Percentiles rank a stretch among this genome's conserved stretches.
Evolutionary conservation across 176 grass and related monocot species (phyloP).

Genomic region (Thalia dealbata): DNA sequence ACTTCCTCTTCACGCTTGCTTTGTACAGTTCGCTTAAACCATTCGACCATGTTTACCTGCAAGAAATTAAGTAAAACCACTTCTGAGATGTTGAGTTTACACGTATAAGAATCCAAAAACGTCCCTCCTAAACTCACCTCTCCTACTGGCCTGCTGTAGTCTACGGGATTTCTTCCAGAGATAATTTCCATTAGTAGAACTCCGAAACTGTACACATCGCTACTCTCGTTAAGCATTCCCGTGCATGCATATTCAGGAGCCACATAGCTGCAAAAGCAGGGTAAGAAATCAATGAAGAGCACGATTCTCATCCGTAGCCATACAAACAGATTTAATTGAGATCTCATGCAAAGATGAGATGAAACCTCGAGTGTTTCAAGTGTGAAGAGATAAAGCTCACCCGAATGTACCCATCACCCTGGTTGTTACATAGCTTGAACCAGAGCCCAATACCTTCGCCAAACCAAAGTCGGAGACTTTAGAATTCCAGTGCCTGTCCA

Average conservation of each 20-base stretch:
- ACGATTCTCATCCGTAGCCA: too few relatives aligned
- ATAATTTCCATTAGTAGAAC: constrained; percentile 92
- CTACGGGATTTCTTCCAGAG: constrained; percentile 74
- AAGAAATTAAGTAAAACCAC: not conserved
- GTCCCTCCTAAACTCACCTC: constrained; percentile 35
- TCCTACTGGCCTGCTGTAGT: constrained; percentile 56
- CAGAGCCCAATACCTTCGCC: constrained; percentile 77
- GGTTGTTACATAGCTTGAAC: constrained; percentile 90
- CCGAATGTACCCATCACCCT: constrained; percentile 97
- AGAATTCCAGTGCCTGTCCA: constrained; percentile 86
- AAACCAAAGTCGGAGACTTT: constrained; percentile 97
- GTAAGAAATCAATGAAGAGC: too few relatives aligned
- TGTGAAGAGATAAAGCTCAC: constrained; percentile 21
- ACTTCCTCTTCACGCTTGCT: constrained; percentile 59
- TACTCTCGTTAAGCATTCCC: constrained; percentile 85
- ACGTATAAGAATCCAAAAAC: not conserved
- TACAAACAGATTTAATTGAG: too few relatives aligned
- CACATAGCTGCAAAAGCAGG: constrained; percentile 48
- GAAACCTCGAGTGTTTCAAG: not conserved
- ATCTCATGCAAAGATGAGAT: too few relatives aligned
- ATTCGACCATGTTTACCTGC: constrained; percentile 94
- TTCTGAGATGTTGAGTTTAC: not conserved
- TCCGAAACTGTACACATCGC: constrained; percentile 93
- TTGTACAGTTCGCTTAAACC: constrained; percentile 84
- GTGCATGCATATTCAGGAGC: constrained; percentile 97